phyloP scores from a whole-genome alignment of 345 rosid species.

The Stellera chamaejasme region DNA sequence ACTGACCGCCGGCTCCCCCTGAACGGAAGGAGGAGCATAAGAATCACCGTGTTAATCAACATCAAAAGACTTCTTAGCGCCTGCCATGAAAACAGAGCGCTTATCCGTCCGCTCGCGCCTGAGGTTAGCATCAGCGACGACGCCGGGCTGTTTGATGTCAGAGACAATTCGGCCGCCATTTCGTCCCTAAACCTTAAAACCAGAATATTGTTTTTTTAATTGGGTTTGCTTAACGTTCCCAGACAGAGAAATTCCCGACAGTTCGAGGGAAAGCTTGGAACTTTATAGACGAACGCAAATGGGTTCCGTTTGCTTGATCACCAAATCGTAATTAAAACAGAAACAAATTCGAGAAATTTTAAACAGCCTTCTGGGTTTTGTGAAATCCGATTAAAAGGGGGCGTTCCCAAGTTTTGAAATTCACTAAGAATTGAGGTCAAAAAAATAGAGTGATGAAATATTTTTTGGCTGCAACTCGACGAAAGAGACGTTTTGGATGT shows the following conservation, averaged over 20 bases:
- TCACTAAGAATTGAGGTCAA: too few species aligned
- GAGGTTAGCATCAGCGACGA: constrained; percentile 60
- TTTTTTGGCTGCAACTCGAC: too few species aligned
- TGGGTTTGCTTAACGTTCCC: neutral
- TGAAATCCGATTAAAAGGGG: too few species aligned
- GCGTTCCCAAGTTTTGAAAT: too few species aligned
- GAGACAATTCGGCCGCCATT: constrained; percentile 30
- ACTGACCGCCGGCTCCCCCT: constrained; percentile 27
- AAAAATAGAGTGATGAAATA: too few species aligned
- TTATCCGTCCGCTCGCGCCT: constrained; percentile 77
- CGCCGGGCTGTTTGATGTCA: constrained; percentile 21
- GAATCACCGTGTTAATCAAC: constrained; percentile 34
- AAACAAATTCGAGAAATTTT: too few species aligned
- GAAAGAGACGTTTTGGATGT: too few species aligned
- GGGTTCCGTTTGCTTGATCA: too few species aligned
- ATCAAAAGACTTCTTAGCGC: constrained; percentile 34
- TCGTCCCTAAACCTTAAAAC: too few species aligned
- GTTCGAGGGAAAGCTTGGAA: constrained; percentile 6
- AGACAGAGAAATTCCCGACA: constrained; percentile 5
- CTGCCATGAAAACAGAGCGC: constrained; percentile 51
- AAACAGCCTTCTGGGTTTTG: too few species aligned
- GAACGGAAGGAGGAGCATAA: constrained; percentile 50
- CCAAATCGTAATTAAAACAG: too few species aligned
- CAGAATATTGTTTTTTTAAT: constrained; percentile 7
- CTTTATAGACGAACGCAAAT: neutral